Conservation (phyloP, 2,329 filamentous ascomycete species). For the Biscogniauxia mediterranea region DNA sequence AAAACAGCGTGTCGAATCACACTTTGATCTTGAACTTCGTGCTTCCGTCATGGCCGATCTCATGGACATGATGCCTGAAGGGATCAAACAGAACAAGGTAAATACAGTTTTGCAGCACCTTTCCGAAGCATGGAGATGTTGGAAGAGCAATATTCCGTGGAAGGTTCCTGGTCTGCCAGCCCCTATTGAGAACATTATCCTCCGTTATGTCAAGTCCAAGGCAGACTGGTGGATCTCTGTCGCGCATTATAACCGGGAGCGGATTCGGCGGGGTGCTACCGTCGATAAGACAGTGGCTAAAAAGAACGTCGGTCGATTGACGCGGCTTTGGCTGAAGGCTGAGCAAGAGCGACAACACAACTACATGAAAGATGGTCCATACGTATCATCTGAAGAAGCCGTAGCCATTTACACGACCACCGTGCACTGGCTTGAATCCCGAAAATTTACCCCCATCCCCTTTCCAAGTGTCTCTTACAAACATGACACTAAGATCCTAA, state of each 20-base stretch:
- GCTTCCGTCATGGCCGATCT: slow-evolving; percentile 98
- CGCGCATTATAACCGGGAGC: slow-evolving; percentile 96
- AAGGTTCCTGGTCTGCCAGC: slow-evolving; percentile 96
- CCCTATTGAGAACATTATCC: slow-evolving; percentile 97
- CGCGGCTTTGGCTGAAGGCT: slow-evolving; percentile 93
- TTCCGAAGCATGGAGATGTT: slow-evolving; percentile 97
- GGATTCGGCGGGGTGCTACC: slow-evolving; percentile 91
- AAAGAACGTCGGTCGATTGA: slow-evolving; percentile 95
- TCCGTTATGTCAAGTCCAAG: slow-evolving; percentile 98
- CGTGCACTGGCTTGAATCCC: slow-evolving; percentile 96
- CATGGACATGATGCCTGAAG: slow-evolving; percentile 99
- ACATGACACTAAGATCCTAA: slow-evolving; percentile 98
- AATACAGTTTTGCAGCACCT: slow-evolving; percentile 96
- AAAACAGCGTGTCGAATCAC: slow-evolving; percentile 97
- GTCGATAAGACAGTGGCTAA: slow-evolving; percentile 99
- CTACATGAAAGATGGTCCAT: slow-evolving; percentile 98
- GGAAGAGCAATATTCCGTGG: slow-evolving; percentile 99
- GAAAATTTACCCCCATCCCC: slow-evolving; percentile 97
- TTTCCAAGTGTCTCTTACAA: slow-evolving; percentile 99
- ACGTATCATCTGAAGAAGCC: slow-evolving; percentile 96
- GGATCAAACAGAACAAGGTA: slow-evolving; percentile 99
- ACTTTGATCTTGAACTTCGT: slow-evolving; percentile 94
- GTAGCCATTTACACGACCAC: slow-evolving; percentile 99
- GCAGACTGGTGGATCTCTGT: slow-evolving; percentile 99
- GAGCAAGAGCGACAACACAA: slow-evolving; percentile 99